Evolutionary conservation across 495 filamentous ascomycete species (phyloP).

Genomic region (Lasiosphaeria hispida): DNA sequence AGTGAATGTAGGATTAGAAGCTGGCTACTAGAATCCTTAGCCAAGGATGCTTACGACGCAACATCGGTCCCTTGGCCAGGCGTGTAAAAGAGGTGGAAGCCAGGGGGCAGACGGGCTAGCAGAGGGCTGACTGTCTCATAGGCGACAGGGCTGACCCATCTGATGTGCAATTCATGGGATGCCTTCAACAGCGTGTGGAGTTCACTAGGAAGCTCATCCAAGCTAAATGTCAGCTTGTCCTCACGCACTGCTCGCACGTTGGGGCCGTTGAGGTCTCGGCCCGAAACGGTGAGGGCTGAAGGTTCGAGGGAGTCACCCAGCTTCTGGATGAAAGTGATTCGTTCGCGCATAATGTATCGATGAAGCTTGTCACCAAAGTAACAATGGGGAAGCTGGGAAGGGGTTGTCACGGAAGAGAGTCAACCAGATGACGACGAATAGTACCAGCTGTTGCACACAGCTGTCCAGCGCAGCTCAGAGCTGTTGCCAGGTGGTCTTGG

Average conservation of each 20-base stretch:
- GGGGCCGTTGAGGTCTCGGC: constrained; percentile 49
- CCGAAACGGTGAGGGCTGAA: constrained; percentile 52
- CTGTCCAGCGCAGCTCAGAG: too few relatives aligned
- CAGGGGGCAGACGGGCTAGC: constrained; percentile 68
- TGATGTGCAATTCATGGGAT: constrained; percentile 72
- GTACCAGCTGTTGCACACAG: too few relatives aligned
- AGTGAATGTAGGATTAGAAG: background rate
- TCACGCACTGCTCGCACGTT: constrained; percentile 69
- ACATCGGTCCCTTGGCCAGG: constrained; percentile 43
- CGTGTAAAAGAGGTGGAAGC: constrained; percentile 80
- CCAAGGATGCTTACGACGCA: constrained; percentile 30
- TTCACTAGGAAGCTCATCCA: constrained; percentile 72
- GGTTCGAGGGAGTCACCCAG: constrained; percentile 60
- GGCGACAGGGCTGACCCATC: constrained; percentile 63
- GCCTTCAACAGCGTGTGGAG: constrained; percentile 61
- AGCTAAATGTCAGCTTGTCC: constrained; percentile 70
- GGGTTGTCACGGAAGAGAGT: background rate
- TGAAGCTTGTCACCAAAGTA: background rate
- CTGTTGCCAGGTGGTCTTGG: too few relatives aligned
- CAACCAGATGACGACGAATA: too few relatives aligned
- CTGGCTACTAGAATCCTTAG: background rate
- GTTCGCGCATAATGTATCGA: constrained; percentile 64
- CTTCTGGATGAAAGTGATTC: constrained; percentile 76
- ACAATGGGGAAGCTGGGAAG: background rate
- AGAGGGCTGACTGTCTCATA: constrained; percentile 67